Evolutionary conservation across 148 eudicot species (phyloP).

Genomic region (Rhododendron mucronatum): DNA sequence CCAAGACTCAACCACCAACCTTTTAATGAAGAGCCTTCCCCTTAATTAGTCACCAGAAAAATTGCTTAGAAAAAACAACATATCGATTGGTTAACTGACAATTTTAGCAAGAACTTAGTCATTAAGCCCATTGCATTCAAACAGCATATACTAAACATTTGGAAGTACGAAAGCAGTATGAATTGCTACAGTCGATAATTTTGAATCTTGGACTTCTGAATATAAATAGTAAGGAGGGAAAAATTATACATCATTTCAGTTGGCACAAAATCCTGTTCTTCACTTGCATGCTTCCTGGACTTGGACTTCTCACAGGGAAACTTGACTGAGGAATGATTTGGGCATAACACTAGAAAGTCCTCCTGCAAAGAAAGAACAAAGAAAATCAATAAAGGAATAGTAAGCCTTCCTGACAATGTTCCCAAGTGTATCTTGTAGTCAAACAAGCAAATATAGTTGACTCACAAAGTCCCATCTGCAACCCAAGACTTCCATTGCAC

Average conservation of each 20-base stretch:
- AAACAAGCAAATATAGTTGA: not conserved
- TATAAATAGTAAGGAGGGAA: not conserved
- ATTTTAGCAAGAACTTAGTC: not conserved
- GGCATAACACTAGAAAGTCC: slow-evolving; percentile 64
- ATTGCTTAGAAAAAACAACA: not conserved
- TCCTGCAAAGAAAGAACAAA: slow-evolving; percentile 37
- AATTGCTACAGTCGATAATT: not conserved
- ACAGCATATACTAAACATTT: not conserved
- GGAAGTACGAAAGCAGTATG: not conserved
- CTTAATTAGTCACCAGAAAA: not conserved
- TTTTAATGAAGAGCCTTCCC: not conserved
- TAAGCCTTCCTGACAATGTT: not conserved
- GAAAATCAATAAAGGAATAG: not conserved
- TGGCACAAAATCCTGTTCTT: slow-evolving; percentile 22
- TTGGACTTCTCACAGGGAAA: slow-evolving; percentile 69
- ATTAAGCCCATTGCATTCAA: not conserved
- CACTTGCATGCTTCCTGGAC: slow-evolving; percentile 26
- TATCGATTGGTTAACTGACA: not conserved
- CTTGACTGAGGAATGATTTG: slow-evolving; percentile 53
- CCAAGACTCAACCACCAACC: not conserved
- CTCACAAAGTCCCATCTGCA: slow-evolving; percentile 94
- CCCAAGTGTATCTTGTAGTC: not conserved
- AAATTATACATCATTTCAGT: slow-evolving; percentile 39
- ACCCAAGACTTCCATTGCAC: slow-evolving; percentile 49
- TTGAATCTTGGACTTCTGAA: not conserved